Base-by-base conservation (phyloP, 306 rosid genomes). In the Quercus mongolica region DNA sequence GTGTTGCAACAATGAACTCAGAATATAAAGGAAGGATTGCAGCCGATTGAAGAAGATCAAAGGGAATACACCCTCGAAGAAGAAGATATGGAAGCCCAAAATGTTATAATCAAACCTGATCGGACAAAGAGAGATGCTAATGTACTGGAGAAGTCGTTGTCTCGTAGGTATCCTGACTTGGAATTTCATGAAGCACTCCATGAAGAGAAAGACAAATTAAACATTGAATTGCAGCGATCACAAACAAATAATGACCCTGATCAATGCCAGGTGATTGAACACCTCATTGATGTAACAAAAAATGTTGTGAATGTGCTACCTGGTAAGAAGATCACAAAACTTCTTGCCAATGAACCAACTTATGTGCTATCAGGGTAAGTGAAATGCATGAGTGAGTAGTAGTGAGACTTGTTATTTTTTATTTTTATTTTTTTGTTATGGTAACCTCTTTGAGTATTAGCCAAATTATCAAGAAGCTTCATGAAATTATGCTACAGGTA, bases 181-280 rank as follows among this genome's bases (percentile, higher is more conserved):
- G 61, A 44, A 51, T 83, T 88, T 58, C 46, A 68, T 20, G 79
- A 85, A 79, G 89, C 89, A 41, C 89, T 88, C 19, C 56, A 67
- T 15, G 77, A 81, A 64, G 91, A 88, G 74, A 85, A 70, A n/a
- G 84, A 79, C 44, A 88, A 85, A 76, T 79, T 85, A 14, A 51
- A 74, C 5, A 12, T 52, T 20, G 85, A 85, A 74, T 70, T 88
- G 56, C 78, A 61, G 2, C 61, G 77, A 11, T 75, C 84, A 58
- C 76, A 73, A 83, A 35, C 85, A 13, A 76, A 68, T 38, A 78
- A 71, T n/a, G 75, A 73, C 12, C 61, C 52, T 1, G 57, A 83
- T 30, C 87, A 83, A 65, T 83, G 87, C 73, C 74, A 75, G 62
- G 75, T 85, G 46, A 85, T 85, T 68, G 75, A 88, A 74, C 87